Evolutionary conservation across 2,329 filamentous ascomycete species (phyloP).

Genomic region (Trichophyton equinum): DNA sequence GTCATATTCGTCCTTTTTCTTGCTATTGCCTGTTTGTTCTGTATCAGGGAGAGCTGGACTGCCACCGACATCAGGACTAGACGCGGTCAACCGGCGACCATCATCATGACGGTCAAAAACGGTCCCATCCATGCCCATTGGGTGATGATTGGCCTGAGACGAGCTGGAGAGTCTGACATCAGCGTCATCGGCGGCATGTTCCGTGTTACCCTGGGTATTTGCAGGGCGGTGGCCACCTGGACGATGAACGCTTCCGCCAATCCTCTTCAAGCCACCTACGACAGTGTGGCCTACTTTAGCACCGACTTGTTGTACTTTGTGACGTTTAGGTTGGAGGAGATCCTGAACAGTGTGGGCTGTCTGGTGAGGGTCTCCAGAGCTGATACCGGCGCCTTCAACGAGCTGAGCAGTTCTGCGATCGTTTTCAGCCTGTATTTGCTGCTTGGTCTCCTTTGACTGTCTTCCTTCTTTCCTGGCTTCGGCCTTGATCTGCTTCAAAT

Average conservation of each 20-base stretch:
- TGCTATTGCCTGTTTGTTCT: neutral
- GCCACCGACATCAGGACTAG: slow-evolving; percentile 19
- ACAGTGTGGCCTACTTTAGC: slow-evolving; percentile 35
- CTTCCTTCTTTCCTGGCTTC: slow-evolving; percentile 50
- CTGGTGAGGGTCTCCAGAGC: slow-evolving; percentile 46
- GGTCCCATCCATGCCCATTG: slow-evolving; percentile 6
- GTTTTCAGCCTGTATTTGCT: slow-evolving; percentile 39
- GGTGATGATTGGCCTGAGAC: neutral
- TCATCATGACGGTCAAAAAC: slow-evolving; percentile 20
- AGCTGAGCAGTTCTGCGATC: slow-evolving; percentile 35
- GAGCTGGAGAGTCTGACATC: neutral
- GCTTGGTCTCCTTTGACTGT: slow-evolving; percentile 24
- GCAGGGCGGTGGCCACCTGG: neutral
- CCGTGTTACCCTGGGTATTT: slow-evolving; percentile 7
- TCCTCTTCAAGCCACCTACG: slow-evolving; percentile 31
- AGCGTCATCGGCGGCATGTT: neutral
- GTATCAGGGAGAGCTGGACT: neutral
- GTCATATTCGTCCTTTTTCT: slow-evolving; percentile 13
- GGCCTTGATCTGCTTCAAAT: slow-evolving; percentile 56
- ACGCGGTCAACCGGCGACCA: slow-evolving; percentile 25
- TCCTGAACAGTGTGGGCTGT: slow-evolving; percentile 35
- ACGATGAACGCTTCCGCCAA: slow-evolving; percentile 23
- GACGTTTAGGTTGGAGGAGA: slow-evolving; percentile 21
- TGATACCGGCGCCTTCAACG: slow-evolving; percentile 39
- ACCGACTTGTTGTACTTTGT: slow-evolving; percentile 38